Conservation (phyloP, 2,329 filamentous ascomycete species). For the Stachybotrys elegans region DNA sequence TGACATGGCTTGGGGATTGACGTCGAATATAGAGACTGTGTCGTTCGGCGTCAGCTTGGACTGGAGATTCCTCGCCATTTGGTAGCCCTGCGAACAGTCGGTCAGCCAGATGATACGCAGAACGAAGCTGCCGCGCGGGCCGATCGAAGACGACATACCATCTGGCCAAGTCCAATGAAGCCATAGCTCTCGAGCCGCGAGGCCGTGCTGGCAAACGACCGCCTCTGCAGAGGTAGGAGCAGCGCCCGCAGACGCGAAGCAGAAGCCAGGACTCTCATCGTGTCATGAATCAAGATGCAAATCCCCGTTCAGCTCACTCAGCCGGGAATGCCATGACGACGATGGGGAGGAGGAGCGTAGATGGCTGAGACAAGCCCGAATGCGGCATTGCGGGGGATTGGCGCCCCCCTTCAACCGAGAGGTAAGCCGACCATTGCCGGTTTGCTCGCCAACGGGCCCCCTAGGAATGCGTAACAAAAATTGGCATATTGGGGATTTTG, state of each 20-base stretch:
- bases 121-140: not conserved
- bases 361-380: too few relatives aligned
- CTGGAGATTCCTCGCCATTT: slow-evolving; percentile 60
- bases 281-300: not conserved
- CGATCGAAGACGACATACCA: too few relatives aligned
- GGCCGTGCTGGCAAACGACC: slow-evolving; percentile 46
- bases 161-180: slow-evolving; percentile 57
- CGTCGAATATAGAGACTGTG: slow-evolving; percentile 49
- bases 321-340: too few relatives aligned
- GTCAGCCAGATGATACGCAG: not conserved
- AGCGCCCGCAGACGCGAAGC: not conserved
- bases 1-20: slow-evolving; percentile 45
- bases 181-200: slow-evolving; percentile 47
- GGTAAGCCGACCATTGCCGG: slow-evolving; percentile 32
- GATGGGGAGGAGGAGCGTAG: not conserved
- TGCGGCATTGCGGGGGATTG: slow-evolving; percentile 7
- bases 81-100: slow-evolving; percentile 42
- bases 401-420: slow-evolving; percentile 18
- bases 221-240: slow-evolving; percentile 30
- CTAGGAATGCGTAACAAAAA: slow-evolving; percentile 5
- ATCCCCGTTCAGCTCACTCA: too few relatives aligned
- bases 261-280: not conserved
- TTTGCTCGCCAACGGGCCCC: slow-evolving; percentile 20
- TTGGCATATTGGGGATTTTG: slow-evolving; percentile 8
- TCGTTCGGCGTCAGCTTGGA: slow-evolving; percentile 48